Evolutionary conservation across 768 basidiomycete genomes (phyloP).

Genomic region (Rhizopogon rudus): DNA sequence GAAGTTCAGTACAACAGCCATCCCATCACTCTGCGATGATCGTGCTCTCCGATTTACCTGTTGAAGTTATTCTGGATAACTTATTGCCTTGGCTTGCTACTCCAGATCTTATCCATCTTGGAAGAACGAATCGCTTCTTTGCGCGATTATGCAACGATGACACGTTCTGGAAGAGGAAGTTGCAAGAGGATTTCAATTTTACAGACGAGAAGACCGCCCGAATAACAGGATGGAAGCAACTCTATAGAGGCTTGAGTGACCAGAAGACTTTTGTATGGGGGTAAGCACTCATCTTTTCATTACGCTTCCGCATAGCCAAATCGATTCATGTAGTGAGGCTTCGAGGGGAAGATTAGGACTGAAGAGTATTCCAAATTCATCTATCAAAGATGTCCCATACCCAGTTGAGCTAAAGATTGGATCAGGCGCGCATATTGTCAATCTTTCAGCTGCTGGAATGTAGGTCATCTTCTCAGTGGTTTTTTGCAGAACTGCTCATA

Average conservation of each 20-base stretch:
- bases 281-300: conserved; percentile 32
- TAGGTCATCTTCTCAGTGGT: conserved; percentile 28
- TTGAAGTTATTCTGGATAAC: conserved; percentile 76
- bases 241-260: conserved; percentile 65
- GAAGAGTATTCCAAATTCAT: conserved; percentile 27
- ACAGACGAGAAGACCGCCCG: conserved; percentile 67
- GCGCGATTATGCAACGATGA: conserved; percentile 60
- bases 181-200: conserved; percentile 75
- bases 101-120: conserved; percentile 52
- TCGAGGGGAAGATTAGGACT: conserved; percentile 63
- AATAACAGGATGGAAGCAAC: conserved; percentile 71
- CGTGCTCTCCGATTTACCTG: conserved; percentile 50
- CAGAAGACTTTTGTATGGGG: conserved; percentile 55
- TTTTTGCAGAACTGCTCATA: neutral
- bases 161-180: conserved; percentile 71
- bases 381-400: conserved; percentile 44
- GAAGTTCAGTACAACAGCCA: conserved; percentile 61
- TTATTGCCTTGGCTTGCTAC: conserved; percentile 54
- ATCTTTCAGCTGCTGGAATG: conserved; percentile 80
- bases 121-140: conserved; percentile 62
- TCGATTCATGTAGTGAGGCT: conserved; percentile 41
- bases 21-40: conserved; percentile 24
- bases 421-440: conserved; percentile 60
- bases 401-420: conserved; percentile 56
- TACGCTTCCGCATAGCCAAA: conserved; percentile 3